Evolutionary conservation across 306 rosid species (phyloP).

Genomic region (Prunus persica): Prunus_persica_NCBIv2 NC_034011.1:523501-524000

Average conservation of each 20-base stretch:
- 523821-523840: too few relatives aligned
- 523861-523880: too few relatives aligned
- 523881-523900: too few relatives aligned
- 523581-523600: slow-evolving; percentile 45
- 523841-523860: too few relatives aligned
- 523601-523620: slow-evolving; percentile 36
- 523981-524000: background rate
- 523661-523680: slow-evolving; percentile 42
- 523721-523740: slow-evolving; percentile 25
- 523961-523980: background rate
- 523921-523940: background rate
- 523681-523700: slow-evolving; percentile 29
- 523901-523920: too few relatives aligned
- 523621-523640: slow-evolving; percentile 27
- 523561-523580: slow-evolving; percentile 56
- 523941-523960: background rate
- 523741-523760: background rate
- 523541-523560: slow-evolving; percentile 94
- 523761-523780: background rate
- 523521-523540: slow-evolving; percentile 28
- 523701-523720: slow-evolving; percentile 29
- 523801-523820: background rate
- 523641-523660: slow-evolving; percentile 41
- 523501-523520: background rate
- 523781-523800: background rate